Conservation (phyloP, 2,329 filamentous ascomycete species). For the Apiospora phragmitis region DNA sequence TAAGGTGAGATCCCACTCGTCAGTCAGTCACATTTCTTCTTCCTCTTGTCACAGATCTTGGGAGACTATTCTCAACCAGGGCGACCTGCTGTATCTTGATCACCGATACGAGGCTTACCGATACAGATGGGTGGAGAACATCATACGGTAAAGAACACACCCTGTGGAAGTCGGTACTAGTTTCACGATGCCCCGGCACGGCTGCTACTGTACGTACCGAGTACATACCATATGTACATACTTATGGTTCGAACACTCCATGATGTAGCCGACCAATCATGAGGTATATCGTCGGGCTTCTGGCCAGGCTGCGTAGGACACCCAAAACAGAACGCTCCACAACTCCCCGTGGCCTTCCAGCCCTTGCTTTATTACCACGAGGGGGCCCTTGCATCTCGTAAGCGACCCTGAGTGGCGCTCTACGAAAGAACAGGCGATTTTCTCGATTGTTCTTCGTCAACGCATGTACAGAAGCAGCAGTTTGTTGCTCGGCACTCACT, state of each 20-base stretch:
- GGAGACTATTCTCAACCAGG: background rate
- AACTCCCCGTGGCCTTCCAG: background rate
- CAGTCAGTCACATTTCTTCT: background rate
- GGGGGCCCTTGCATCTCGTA: conserved; percentile 4
- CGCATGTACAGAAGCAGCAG: background rate
- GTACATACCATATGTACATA: background rate
- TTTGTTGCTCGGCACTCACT: background rate
- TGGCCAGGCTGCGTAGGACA: background rate
- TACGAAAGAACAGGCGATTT: background rate
- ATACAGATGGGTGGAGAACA: background rate
- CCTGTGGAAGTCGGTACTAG: background rate
- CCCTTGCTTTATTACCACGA: background rate
- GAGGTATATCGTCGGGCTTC: background rate
- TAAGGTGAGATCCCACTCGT: background rate
- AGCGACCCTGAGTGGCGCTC: background rate
- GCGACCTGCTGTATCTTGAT: background rate
- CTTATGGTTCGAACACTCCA: background rate
- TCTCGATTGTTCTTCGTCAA: background rate
- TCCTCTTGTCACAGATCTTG: background rate
- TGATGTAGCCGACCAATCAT: background rate
- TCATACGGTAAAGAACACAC: background rate
- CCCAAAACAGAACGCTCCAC: conserved; percentile 1
- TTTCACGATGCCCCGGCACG: conserved; percentile 2
- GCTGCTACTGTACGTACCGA: background rate
- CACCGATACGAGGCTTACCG: background rate